Evolutionary conservation across 768 basidiomycete genomes (phyloP).

Genomic region (Mycena sanguinolenta): DNA sequence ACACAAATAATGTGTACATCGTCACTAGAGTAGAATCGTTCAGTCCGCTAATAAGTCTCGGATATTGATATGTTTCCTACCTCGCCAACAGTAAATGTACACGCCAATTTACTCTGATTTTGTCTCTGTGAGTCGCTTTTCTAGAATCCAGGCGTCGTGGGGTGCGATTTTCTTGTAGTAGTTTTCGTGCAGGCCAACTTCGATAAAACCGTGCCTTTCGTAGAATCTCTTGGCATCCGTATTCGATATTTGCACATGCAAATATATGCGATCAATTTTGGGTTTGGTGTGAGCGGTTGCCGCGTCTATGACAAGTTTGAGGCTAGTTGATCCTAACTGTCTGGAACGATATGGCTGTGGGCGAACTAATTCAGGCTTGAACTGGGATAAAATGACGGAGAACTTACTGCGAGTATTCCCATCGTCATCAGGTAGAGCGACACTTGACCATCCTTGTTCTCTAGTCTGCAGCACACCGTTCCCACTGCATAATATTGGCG

Average conservation of each 20-base stretch:
- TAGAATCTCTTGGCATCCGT: slow-evolving; percentile 84
- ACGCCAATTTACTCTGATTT: slow-evolving; percentile 14
- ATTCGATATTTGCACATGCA: slow-evolving; percentile 92
- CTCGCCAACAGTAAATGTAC: slow-evolving; percentile 36
- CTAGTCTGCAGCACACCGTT: slow-evolving; percentile 87
- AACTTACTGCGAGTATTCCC: slow-evolving; percentile 87
- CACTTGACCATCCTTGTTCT: slow-evolving; percentile 69
- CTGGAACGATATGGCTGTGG: slow-evolving; percentile 87
- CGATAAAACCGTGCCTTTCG: slow-evolving; percentile 84
- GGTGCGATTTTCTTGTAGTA: slow-evolving; percentile 94
- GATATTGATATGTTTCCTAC: slow-evolving; percentile 35
- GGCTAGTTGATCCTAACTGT: slow-evolving; percentile 78
- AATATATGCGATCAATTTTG: slow-evolving; percentile 77
- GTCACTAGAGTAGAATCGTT: slow-evolving; percentile 34
- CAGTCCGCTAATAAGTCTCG: slow-evolving; percentile 21
- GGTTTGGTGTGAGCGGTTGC: slow-evolving; percentile 71
- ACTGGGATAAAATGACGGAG: slow-evolving; percentile 20
- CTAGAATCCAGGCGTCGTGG: slow-evolving; percentile 89
- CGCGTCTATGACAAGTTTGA: slow-evolving; percentile 76
- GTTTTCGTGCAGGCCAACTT: slow-evolving; percentile 72
- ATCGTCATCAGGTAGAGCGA: slow-evolving; percentile 91
- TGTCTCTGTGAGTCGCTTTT: slow-evolving; percentile 62
- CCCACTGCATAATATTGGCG: slow-evolving; percentile 59
- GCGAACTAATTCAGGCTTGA: slow-evolving; percentile 36
- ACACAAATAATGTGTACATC: slow-evolving; percentile 36